phyloP scores from a whole-genome alignment of 208 protist species.

The Trypanosoma scelopori region DNA sequence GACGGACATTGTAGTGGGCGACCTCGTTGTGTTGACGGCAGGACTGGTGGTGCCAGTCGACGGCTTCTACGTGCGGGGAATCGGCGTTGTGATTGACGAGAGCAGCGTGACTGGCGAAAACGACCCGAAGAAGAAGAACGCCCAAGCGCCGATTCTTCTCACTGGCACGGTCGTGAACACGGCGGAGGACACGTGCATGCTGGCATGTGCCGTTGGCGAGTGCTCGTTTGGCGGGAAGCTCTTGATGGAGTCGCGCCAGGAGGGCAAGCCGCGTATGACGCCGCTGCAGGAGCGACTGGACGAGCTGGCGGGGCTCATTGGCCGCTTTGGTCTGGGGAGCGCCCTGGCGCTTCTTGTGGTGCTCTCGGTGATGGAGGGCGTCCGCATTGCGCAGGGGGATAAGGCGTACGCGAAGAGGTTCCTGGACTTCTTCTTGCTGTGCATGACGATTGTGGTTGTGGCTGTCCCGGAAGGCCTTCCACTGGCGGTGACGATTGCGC shows the following conservation, averaged over 20 bases:
- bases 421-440: slow-evolving; percentile 89
- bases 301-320: slow-evolving; percentile 87
- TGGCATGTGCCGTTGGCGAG: slow-evolving; percentile 93
- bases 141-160: slow-evolving; percentile 77
- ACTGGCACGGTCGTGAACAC: slow-evolving; percentile 89
- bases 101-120: slow-evolving; percentile 94
- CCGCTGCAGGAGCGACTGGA: slow-evolving; percentile 95
- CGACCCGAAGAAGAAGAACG: slow-evolving; percentile 78
- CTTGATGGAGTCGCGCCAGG: slow-evolving; percentile 71
- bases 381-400: slow-evolving; percentile 35
- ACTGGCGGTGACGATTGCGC: slow-evolving; percentile 97
- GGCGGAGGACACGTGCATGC: slow-evolving; percentile 82
- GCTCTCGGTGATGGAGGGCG: slow-evolving; percentile 47
- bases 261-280: slow-evolving; percentile 60
- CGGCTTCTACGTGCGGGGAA: slow-evolving; percentile 85
- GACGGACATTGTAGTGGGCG: slow-evolving; percentile 95
- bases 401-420: slow-evolving; percentile 39
- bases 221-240: slow-evolving; percentile 90
- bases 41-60: slow-evolving; percentile 94
- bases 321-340: slow-evolving; percentile 78
- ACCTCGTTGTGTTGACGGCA: slow-evolving; percentile 87
- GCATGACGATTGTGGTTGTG: slow-evolving; percentile 97
- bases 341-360: slow-evolving; percentile 74
- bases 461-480: slow-evolving; percentile 98
- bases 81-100: slow-evolving; percentile 90